Evolutionary conservation across 768 basidiomycete species (phyloP).

Genomic region (Rhodotorula sphaerocarpa): DNA sequence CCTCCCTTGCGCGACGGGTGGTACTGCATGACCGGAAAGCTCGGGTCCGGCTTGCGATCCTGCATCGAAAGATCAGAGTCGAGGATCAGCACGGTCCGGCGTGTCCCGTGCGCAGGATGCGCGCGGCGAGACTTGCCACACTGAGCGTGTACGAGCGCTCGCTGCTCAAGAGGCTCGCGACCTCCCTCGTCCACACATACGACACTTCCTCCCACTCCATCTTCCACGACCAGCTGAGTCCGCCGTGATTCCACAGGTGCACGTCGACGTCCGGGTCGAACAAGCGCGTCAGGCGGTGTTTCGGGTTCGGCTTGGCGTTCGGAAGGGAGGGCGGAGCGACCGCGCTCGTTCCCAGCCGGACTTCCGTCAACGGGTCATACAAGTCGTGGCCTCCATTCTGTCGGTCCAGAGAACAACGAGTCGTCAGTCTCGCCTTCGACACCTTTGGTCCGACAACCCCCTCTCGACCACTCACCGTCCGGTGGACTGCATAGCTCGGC

Average conservation of each 20-base stretch:
- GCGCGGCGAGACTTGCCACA: conserved; percentile 1
- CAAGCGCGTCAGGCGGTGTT: conserved; percentile 7
- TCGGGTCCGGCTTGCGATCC: conserved; percentile 19
- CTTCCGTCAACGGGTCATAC: conserved; percentile 2
- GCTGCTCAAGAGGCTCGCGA: not conserved
- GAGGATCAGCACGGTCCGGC: no score
- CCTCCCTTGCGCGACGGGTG: conserved; percentile 15
- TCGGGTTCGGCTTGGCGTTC: conserved; percentile 3
- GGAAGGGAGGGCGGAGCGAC: conserved; percentile 15
- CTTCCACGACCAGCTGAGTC: conserved; percentile 20
- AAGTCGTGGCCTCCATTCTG: not conserved
- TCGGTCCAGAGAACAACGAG: conserved; percentile 4
- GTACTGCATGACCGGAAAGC: conserved; percentile 14
- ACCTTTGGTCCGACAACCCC: no score
- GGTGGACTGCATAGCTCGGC: no score
- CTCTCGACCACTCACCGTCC: no score
- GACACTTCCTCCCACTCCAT: conserved; percentile 15
- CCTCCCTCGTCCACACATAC: conserved; percentile 12
- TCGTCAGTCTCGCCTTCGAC: no score
- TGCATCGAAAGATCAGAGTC: no score
- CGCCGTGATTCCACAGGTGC: not conserved
- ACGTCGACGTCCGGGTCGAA: not conserved
- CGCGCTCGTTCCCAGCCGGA: not conserved
- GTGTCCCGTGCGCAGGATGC: not conserved
- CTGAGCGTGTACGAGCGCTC: conserved; percentile 15